A percentile compares a stretch with the other conserved stretches of the same genome.
These are phyloP conservation scores for Dioszegia aurantiaca DNA, from an alignment of 768 basidiomycete genomes.

Conservation along the genomic window DNA sequence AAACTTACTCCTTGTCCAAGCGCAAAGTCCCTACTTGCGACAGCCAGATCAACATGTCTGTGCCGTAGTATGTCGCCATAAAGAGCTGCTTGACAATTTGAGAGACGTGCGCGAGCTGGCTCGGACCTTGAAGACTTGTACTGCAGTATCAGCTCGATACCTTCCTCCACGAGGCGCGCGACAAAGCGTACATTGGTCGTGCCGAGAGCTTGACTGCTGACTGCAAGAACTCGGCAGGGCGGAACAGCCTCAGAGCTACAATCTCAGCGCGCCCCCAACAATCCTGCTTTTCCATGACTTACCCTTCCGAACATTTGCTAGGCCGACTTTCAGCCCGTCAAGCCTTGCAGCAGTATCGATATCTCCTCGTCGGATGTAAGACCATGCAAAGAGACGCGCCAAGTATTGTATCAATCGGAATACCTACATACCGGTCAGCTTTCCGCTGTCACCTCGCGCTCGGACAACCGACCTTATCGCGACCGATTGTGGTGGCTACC, in stretches of 20 bases:
- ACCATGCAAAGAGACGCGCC: conserved; percentile 83
- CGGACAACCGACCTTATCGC: conserved; percentile 70
- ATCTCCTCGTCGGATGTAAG: conserved; percentile 66
- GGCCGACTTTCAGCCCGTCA: conserved; percentile 78
- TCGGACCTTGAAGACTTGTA: conserved; percentile 24
- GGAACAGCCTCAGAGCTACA: conserved; percentile 85
- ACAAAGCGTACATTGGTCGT: conserved; percentile 39
- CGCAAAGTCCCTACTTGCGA: conserved; percentile 51
- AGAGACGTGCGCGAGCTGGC: conserved; percentile 65
- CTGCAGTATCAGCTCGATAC: conserved; percentile 10
- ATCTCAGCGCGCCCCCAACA: not conserved
- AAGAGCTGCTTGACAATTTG: conserved; percentile 77
- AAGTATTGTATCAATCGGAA: conserved; percentile 91
- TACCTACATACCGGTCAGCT: conserved; percentile 56
- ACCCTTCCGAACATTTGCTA: conserved; percentile 85
- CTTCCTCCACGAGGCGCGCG: not conserved
- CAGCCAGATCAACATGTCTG: conserved; percentile 85
- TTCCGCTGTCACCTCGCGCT: not conserved
- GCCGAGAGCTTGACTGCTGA: conserved; percentile 70
- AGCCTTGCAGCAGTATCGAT: conserved; percentile 71
- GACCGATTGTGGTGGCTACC: conserved; percentile 73
- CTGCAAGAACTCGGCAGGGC: conserved; percentile 90
- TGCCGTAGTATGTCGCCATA: conserved; percentile 81
- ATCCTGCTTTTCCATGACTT: conserved; percentile 35
- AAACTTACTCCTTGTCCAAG: conserved; percentile 38